Conservation (phyloP, 202 grass and related monocot genomes). For the Setaria viridis region DNA sequence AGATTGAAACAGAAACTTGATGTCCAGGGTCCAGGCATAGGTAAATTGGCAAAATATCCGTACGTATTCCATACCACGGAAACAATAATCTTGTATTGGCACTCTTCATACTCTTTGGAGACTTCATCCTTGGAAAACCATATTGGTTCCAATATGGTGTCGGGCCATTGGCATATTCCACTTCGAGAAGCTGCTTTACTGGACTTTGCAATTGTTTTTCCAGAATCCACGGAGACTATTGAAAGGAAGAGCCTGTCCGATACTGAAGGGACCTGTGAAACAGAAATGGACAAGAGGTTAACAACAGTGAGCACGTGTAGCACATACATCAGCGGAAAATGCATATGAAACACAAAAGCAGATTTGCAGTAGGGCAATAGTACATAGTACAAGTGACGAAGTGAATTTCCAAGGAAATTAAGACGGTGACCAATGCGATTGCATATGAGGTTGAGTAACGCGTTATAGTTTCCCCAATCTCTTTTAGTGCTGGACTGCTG, state of each 20-base stretch:
- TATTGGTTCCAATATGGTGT: conserved; percentile 77
- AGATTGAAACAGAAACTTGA: conserved; percentile 27
- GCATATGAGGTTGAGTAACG: neutral
- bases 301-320: neutral
- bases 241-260: conserved; percentile 89
- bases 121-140: conserved; percentile 73
- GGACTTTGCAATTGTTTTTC: conserved; percentile 82
- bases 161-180: conserved; percentile 87
- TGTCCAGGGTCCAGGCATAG: neutral
- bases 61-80: conserved; percentile 64
- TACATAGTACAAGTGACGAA: neutral
- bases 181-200: conserved; percentile 72
- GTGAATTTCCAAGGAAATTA: neutral
- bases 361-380: neutral
- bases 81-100: conserved; percentile 93
- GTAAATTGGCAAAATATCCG: neutral
- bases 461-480: neutral
- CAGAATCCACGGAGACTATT: conserved; percentile 68
- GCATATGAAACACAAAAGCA: neutral
- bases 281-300: neutral
- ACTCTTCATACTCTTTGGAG: conserved; percentile 79
- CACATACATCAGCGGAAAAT: neutral
- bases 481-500: neutral
- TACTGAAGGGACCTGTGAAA: conserved; percentile 83
- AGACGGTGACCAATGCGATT: neutral